These are phyloP conservation scores for Gymnopus androsaceus DNA, from an alignment of 1,284 basidiomycete species.

Conservation along the genomic window DNA sequence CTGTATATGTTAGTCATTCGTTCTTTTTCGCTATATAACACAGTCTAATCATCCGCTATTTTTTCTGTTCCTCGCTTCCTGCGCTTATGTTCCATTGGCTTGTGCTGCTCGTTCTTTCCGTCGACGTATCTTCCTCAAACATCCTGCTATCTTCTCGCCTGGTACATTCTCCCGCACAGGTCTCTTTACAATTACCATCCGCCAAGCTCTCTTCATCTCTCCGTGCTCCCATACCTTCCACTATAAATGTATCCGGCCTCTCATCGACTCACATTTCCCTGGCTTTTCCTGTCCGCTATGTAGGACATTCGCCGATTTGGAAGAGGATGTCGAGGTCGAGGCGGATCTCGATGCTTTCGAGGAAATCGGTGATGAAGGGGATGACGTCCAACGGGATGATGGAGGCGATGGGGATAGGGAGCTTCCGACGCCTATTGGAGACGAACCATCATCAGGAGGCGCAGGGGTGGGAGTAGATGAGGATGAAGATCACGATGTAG, in stretches of 20 bases:
- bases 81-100: too few relatives aligned
- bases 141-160: too few relatives aligned
- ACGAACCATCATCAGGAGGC: too few relatives aligned
- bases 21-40: background rate
- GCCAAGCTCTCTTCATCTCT: slow-evolving; percentile 95
- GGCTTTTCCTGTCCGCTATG: slow-evolving; percentile 96
- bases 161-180: slow-evolving; percentile 51
- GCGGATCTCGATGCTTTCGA: slow-evolving; percentile 29
- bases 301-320: slow-evolving; percentile 89
- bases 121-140: too few relatives aligned
- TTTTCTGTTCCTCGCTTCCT: background rate
- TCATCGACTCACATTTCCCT: slow-evolving; percentile 86
- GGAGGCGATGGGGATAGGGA: too few relatives aligned
- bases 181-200: slow-evolving; percentile 91
- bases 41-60: background rate
- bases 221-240: slow-evolving; percentile 97
- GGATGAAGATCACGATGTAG: too few relatives aligned
- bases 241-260: slow-evolving; percentile 96
- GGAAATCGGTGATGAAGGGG: slow-evolving; percentile 21
- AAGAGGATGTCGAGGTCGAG: slow-evolving; percentile 91
- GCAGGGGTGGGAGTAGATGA: too few relatives aligned
- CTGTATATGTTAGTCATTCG: slow-evolving; percentile 78
- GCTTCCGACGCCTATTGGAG: too few relatives aligned
- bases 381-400: too few relatives aligned
- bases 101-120: too few relatives aligned